Conservation (phyloP, 805 yeast genomes). For the Candida nonsorbophila region DNA sequence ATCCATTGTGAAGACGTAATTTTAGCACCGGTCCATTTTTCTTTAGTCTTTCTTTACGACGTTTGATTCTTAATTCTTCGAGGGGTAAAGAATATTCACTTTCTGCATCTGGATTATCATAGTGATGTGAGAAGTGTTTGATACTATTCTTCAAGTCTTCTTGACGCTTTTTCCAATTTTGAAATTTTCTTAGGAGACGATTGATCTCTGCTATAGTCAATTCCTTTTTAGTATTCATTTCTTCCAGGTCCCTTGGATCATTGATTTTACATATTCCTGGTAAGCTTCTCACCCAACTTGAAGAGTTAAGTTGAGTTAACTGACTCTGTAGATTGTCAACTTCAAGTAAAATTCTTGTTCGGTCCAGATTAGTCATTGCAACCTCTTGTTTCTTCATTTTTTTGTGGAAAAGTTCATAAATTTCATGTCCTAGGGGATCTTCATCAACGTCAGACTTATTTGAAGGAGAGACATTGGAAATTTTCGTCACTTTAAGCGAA, state of each 20-base stretch:
- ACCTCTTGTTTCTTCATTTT: constrained; percentile 62
- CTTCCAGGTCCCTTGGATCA: constrained; percentile 43
- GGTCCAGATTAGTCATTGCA: constrained; percentile 51
- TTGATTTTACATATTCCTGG: constrained; percentile 46
- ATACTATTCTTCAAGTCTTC: constrained; percentile 20
- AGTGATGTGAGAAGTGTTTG: constrained; percentile 9
- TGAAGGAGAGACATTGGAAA: background rate
- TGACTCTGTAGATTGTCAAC: constrained; percentile 49
- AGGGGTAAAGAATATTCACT: constrained; percentile 22
- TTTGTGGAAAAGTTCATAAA: constrained; percentile 46
- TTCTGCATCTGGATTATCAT: constrained; percentile 7
- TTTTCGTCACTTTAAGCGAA: constrained; percentile 1
- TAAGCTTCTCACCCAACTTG: constrained; percentile 45
- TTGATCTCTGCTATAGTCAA: constrained; percentile 47
- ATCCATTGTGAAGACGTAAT: constrained; percentile 32
- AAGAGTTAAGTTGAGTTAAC: constrained; percentile 30
- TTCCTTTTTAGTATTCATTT: constrained; percentile 45
- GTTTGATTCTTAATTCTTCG: constrained; percentile 14
- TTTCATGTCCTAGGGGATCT: constrained; percentile 43
- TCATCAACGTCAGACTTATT: constrained; percentile 5
- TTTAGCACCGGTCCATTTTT: constrained; percentile 32
- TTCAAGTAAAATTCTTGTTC: constrained; percentile 48
- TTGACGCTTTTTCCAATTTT: constrained; percentile 31
- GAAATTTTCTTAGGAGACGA: constrained; percentile 31
- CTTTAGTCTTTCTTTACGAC: constrained; percentile 18